Evolutionary conservation across 805 yeast species (phyloP).

Genomic region (Yamadazyma sp.): DNA sequence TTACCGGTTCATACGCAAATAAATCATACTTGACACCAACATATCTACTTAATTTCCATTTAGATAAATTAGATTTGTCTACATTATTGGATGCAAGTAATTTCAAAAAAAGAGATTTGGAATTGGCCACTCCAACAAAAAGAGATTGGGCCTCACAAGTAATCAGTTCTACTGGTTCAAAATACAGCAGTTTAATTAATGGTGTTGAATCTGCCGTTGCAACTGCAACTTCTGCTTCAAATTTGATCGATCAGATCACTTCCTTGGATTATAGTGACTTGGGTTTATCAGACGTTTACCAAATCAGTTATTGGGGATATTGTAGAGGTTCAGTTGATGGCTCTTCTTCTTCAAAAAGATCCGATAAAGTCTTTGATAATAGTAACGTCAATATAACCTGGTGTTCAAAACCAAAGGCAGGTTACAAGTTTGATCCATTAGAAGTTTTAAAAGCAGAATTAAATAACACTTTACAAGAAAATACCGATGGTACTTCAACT

Average conservation of each 20-base stretch:
- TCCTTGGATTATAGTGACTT: constrained; percentile 22
- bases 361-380: constrained; percentile 21
- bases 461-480: constrained; percentile 21
- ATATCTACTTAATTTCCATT: constrained; percentile 35
- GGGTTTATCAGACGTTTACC: constrained; percentile 41
- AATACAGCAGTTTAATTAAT: not conserved
- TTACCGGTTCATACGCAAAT: constrained; percentile 38
- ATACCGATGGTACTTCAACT: constrained; percentile 23
- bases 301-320: constrained; percentile 42
- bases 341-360: constrained; percentile 3
- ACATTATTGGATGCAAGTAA: constrained; percentile 20
- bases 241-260: constrained; percentile 14
- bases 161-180: constrained; percentile 10
- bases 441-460: constrained; percentile 31
- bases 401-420: constrained; percentile 55
- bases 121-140: constrained; percentile 2
- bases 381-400: constrained; percentile 34
- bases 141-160: constrained; percentile 15
- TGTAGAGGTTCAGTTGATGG: constrained; percentile 28
- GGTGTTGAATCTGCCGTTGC: constrained; percentile 7
- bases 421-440: constrained; percentile 57
- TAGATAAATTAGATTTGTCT: constrained; percentile 29
- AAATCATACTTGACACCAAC: constrained; percentile 30
- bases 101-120: constrained; percentile 13
- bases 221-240: constrained; percentile 5